Base-by-base conservation (phyloP, 2,329 filamentous ascomycete species). In the Arthrobotrys entomopaga region DNA sequence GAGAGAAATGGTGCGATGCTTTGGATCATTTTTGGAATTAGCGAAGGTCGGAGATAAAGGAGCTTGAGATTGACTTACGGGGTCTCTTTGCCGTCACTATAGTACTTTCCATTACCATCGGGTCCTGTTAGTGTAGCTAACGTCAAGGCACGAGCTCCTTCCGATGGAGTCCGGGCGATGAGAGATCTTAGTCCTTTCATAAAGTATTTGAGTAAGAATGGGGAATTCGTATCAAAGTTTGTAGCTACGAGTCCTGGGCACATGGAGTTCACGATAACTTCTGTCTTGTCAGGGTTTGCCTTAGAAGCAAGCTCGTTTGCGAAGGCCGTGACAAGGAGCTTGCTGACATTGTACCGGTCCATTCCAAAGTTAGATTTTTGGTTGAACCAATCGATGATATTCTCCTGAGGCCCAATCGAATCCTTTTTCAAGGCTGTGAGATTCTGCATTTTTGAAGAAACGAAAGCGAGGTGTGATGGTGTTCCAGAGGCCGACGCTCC, bases 101-200 rank as follows among this genome's bases (percentile, higher is more conserved):
- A 58, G 20, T 76, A 77, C 52, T 64, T 76, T 2, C 77, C 79
- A 77, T 79, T 78, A 3, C 77, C 77, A 24, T 78, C 77, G 0
- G 64, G 16, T 2, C 77, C 78, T 8, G 78, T 76, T 15, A 79
- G 13, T 2, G 76, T 77, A 20, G 72, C 73, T 71, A 79, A 71
- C 11, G 79, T 13, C 22, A 79, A n/a, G 24, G 78, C 65, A 65
- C 65, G 66, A 3, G 65, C 78, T 2, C 76, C 78, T 1, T 75
- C 67, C 49, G 78, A 69, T 4, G 77, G 72, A 1, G 75, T 29
- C 8, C 78, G 57, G 1, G 74, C 77, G 3, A 63, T 49, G 3
- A 78, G 7, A 15, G 46, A 61, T n/a, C 75, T 53, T 24, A 77
- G 5, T 8, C 75, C 24, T 43, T 71, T 69, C 34, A 76, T n/a